phyloP scores from a whole-genome alignment of 371 early-diverging fungal genomes.

The Circinella minor region DNA sequence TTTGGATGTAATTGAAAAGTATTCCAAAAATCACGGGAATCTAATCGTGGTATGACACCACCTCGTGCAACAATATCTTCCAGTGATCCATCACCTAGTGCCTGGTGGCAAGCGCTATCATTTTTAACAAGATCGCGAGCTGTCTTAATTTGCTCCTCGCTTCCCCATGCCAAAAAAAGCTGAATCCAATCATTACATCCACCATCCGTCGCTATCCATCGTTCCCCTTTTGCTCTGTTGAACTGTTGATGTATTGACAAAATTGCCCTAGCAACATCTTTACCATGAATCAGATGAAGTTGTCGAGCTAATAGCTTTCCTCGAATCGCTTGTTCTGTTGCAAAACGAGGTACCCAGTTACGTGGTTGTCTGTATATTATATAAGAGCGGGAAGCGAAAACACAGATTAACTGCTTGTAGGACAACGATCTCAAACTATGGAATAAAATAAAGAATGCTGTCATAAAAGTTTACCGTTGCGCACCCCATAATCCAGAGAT shows the following conservation, averaged over 20 bases:
- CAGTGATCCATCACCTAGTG: slow-evolving; percentile 30
- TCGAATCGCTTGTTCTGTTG: slow-evolving; percentile 32
- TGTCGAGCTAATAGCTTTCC: slow-evolving; percentile 42
- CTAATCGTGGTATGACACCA: slow-evolving; percentile 35
- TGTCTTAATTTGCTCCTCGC: slow-evolving; percentile 32
- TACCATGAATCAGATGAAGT: slow-evolving; percentile 51
- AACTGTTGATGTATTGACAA: slow-evolving; percentile 40
- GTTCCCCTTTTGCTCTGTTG: slow-evolving; percentile 23
- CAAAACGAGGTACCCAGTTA: slow-evolving; percentile 49
- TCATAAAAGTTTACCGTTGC: slow-evolving; percentile 31
- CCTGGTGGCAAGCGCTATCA: slow-evolving; percentile 26
- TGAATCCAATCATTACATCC: slow-evolving; percentile 49
- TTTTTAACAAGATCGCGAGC: slow-evolving; percentile 31
- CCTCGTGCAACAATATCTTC: slow-evolving; percentile 36
- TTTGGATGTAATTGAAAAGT: slow-evolving; percentile 39
- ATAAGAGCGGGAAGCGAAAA: neutral
- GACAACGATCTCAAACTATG: neutral
- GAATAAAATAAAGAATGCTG: no score
- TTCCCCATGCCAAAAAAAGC: slow-evolving; percentile 45
- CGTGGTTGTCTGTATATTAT: slow-evolving; percentile 36
- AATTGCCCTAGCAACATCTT: slow-evolving; percentile 49
- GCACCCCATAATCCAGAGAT: slow-evolving; percentile 50
- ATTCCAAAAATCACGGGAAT: slow-evolving; percentile 53
- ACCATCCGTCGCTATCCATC: slow-evolving; percentile 51
- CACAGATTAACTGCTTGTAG: neutral